Percentiles rank a stretch among this genome's conserved stretches.
Evolutionary conservation across 148 eudicot genomes (phyloP).

Genomic region (Cornus controversa): DNA sequence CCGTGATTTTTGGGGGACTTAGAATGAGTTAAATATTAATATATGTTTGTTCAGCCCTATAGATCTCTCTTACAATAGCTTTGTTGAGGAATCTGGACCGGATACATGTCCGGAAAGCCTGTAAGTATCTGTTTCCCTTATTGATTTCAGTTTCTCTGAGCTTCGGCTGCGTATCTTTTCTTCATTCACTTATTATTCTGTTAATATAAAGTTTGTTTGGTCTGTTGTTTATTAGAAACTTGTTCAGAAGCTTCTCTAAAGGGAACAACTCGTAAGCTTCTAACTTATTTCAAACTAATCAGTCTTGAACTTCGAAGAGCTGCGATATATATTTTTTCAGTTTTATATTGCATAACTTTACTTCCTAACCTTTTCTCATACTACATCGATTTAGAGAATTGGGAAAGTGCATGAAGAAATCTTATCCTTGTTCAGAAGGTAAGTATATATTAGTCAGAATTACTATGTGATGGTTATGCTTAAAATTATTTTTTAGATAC

Average conservation of each 20-base stretch:
- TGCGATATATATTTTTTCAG: not conserved
- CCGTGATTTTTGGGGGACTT: not conserved
- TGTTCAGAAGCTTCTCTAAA: constrained; percentile 48
- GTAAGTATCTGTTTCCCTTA: constrained; percentile 24
- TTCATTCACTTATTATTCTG: not conserved
- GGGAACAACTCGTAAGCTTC: constrained; percentile 36
- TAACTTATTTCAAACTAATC: not conserved
- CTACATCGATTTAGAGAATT: constrained; percentile 28
- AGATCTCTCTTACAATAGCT: constrained; percentile 68
- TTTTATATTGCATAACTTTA: not conserved
- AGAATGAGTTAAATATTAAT: not conserved
- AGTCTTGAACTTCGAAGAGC: not conserved
- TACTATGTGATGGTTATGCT: too few species aligned
- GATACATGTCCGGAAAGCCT: constrained; percentile 34
- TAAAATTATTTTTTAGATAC: not conserved
- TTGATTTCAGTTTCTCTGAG: not conserved
- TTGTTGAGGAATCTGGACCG: constrained; percentile 28
- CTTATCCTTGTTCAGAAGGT: constrained; percentile 35
- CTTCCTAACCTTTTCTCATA: constrained; percentile 3
- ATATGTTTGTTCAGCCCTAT: constrained; percentile 33
- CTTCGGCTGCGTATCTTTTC: not conserved
- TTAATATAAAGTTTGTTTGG: not conserved
- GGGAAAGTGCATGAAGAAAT: constrained; percentile 32
- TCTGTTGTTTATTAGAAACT: constrained; percentile 36
- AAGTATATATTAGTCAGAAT: not conserved